phyloP scores from a whole-genome alignment of 2,329 filamentous ascomycete species.

The Blastomyces parvus region DNA sequence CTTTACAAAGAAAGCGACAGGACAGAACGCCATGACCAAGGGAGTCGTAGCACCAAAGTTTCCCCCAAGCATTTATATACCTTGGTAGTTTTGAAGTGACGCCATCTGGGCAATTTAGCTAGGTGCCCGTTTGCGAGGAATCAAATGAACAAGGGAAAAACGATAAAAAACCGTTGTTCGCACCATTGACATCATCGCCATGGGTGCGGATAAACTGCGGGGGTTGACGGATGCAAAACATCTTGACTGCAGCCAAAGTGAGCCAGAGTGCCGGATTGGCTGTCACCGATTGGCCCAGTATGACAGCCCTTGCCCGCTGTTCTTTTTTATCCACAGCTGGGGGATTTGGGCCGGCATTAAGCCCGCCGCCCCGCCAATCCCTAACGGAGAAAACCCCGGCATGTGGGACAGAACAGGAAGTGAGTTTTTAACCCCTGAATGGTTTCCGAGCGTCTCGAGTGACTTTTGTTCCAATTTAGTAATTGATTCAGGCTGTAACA shows the following conservation, averaged over 20 bases:
- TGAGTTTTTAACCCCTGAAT: not conserved
- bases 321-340: not conserved
- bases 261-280: not conserved
- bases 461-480: not conserved
- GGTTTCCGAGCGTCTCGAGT: not conserved
- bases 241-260: not conserved
- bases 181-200: slow-evolving; percentile 1
- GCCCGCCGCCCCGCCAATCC: not conserved
- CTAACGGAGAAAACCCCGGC: not conserved
- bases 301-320: not conserved
- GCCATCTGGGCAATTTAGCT: not conserved
- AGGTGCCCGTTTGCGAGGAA: not conserved
- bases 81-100: not conserved
- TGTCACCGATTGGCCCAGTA: not conserved
- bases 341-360: not conserved
- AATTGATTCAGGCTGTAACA: not conserved
- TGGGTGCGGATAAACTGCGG: not conserved
- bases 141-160: no score
- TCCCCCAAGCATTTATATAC: not conserved
- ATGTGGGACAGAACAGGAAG: not conserved
- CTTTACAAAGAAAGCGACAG: not conserved
- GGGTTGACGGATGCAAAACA: not conserved
- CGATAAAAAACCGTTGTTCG: not conserved
- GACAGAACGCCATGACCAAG: not conserved
- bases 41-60: not conserved